Evolutionary conservation across 139 green algal species (phyloP), one percentile per base, ranked within the genome.

Genomic region (Yamagishiella unicocca): DNA sequence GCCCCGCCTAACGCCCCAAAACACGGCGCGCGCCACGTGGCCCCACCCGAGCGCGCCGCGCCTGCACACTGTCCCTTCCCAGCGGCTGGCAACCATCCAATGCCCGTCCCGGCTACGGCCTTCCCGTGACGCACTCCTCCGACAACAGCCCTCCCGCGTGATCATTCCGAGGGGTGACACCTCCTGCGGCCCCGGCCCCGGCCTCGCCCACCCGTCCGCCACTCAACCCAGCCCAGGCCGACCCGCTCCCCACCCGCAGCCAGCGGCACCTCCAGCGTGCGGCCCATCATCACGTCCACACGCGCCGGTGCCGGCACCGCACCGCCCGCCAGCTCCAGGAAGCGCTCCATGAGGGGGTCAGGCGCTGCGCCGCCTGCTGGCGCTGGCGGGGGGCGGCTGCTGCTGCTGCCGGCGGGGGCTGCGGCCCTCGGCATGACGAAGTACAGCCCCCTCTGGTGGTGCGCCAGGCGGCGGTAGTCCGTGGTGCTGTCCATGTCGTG

Each of bases 401-500:
- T 88, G 35, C 10, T 89, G 84, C 24, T 37, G 6, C 45, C 84
- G 17, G 58, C 4, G 33, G 46, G 33, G 14, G 40, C 40, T 6
- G 62, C n/a, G 40, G 27, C 53, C 53, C 42, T 81, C 53, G 29
- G 54, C 0, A 83, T 35, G 19, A 94, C 87, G 78, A 98, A 98
- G 93, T 97, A 99, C 14, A 97, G 88, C 1, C 97, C 97, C 1
- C 84, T 77, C 40, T 93, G 83, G 80, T 96, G 91, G 24, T 95
- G 92, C 1, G 96, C 96, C 35, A 98, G 91, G 29, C 89, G 82
- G 53, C 97, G 95, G 92, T 99, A 99, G 88, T 99, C 97, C 0
- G 93, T 95, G 24, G 72, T 33, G 31, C 90, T 96, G 17, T 90
- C 93, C 94, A 99, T 98, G 91, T 99, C 94, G 90, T 99, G 97